Conservation (phyloP, 352 stramenopile species). For the Blastocystis sp. region DNA sequence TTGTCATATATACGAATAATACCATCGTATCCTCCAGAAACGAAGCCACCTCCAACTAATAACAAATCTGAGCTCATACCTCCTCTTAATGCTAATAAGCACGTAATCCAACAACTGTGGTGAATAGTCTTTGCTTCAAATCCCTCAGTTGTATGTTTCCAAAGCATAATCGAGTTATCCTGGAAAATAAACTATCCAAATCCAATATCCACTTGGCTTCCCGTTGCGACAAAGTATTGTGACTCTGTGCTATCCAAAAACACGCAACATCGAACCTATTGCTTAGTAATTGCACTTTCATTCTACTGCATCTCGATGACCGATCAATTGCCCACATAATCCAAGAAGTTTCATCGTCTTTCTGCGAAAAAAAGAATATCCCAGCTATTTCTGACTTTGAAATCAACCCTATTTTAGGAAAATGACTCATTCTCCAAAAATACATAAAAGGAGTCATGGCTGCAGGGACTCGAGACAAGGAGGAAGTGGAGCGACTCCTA, state of each 20-base stretch:
- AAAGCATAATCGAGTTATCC: constrained; percentile 60
- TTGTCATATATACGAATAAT: constrained; percentile 40
- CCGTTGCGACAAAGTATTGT: constrained; percentile 9
- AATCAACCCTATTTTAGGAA: not conserved
- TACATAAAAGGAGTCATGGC: not conserved
- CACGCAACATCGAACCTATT: constrained; percentile 38
- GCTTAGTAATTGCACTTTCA: not conserved
- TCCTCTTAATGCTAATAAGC: constrained; percentile 1
- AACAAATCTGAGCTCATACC: not conserved
- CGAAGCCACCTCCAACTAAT: constrained; percentile 1
- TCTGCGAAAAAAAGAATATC: not conserved
- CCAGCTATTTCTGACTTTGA: not conserved
- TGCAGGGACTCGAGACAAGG: not conserved
- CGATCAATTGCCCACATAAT: constrained; percentile 25
- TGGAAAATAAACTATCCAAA: not conserved
- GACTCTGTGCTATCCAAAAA: constrained; percentile 19
- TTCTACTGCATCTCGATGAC: constrained; percentile 22
- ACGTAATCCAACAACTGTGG: constrained; percentile 66
- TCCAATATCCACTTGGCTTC: not conserved
- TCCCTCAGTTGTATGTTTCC: not conserved
- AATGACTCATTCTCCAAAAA: not conserved
- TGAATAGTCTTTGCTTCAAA: constrained; percentile 35
- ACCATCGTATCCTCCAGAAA: constrained; percentile 42
- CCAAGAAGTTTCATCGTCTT: not conserved
- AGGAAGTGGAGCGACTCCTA: not conserved